These are phyloP conservation scores for Austroboletus eburneus DNA, from an alignment of 768 basidiomycete species.

Conservation along the genomic window DNA sequence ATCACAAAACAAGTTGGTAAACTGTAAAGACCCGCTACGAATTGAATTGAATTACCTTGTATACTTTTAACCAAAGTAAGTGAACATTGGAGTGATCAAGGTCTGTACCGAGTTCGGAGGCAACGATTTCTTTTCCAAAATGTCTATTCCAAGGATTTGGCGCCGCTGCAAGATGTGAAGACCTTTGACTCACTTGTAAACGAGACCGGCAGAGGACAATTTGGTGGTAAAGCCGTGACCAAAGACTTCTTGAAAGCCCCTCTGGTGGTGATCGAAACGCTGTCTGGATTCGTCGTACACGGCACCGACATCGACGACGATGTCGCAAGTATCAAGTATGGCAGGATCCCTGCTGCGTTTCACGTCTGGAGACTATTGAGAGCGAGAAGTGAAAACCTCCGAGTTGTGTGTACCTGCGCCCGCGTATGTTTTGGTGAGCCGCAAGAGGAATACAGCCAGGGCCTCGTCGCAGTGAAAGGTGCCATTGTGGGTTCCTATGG, in stretches of 20 bases:
- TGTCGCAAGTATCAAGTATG: slow-evolving; percentile 74
- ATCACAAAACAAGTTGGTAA: no score
- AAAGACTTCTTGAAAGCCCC: slow-evolving; percentile 87
- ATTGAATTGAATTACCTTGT: slow-evolving; percentile 51
- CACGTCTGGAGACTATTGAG: slow-evolving; percentile 40
- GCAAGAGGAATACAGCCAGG: slow-evolving; percentile 85
- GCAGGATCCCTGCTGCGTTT: slow-evolving; percentile 72
- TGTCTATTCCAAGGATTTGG: slow-evolving; percentile 47
- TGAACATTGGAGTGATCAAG: slow-evolving; percentile 60
- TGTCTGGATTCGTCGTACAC: slow-evolving; percentile 77
- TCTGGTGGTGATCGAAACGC: slow-evolving; percentile 94
- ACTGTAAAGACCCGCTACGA: no score
- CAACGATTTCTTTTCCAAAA: slow-evolving; percentile 84
- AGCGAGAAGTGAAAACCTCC: neutral
- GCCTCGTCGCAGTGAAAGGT: slow-evolving; percentile 98
- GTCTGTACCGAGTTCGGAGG: slow-evolving; percentile 49
- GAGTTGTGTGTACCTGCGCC: slow-evolving; percentile 56
- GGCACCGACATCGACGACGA: slow-evolving; percentile 96
- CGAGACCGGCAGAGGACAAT: slow-evolving; percentile 85
- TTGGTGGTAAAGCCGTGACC: slow-evolving; percentile 87
- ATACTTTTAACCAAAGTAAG: slow-evolving; percentile 83
- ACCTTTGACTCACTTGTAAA: slow-evolving; percentile 76
- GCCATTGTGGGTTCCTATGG: slow-evolving; percentile 92
- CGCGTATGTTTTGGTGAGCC: slow-evolving; percentile 68
- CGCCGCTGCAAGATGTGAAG: neutral